Evolutionary conservation across 139 green algal species (phyloP), one percentile per base, ranked within the genome.

Genomic region (Coccomyxa sp.): DNA sequence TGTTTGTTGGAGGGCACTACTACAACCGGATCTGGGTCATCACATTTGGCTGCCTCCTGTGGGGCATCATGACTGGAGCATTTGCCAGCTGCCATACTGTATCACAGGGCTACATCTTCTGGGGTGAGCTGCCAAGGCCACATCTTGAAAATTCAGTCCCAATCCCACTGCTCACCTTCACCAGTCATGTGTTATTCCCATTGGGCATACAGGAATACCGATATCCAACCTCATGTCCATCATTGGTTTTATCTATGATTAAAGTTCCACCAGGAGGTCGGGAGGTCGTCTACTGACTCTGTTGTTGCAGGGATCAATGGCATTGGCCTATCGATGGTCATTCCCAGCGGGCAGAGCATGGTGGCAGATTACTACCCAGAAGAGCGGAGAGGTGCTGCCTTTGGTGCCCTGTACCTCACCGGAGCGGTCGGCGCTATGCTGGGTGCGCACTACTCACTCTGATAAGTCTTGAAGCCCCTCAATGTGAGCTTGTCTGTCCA

Each of bases 291-390:
- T 51, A 51, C 3, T 51, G 7, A 51, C 38, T 51, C 7, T 51
- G 3, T 51, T 51, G 38, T 25, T n/a, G n/a, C 27, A 31, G 86
- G 76, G 12, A 83, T 91, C 12, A 96, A 96, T 80, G 92, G 92
- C 13, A 38, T 95, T 57, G 91, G 92, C 21, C 88, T 95, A 66
- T 84, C 92, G 0, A 83, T 96, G 18, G 90, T 95, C 21, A 92
- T 96, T 45, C 93, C 93, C 68, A 90, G 86, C 83, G 80, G 85
- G 38, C 86, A 91, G 76, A 90, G 80, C 30, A 84, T 96, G n/a
- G 87, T 93, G 12, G 93, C 93, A 10, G 93, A 96, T 84, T 90
- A 89, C 60, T 88, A 93, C 81, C 81, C 85, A 15, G 59, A 85
- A 15, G 84, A 88, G 28, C 66, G 79, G 17, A 81, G 93, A 16